Evolutionary conservation across 192 early-diverging fungal genomes (phyloP).

Genomic region (Rhizophagus prolifer): DNA sequence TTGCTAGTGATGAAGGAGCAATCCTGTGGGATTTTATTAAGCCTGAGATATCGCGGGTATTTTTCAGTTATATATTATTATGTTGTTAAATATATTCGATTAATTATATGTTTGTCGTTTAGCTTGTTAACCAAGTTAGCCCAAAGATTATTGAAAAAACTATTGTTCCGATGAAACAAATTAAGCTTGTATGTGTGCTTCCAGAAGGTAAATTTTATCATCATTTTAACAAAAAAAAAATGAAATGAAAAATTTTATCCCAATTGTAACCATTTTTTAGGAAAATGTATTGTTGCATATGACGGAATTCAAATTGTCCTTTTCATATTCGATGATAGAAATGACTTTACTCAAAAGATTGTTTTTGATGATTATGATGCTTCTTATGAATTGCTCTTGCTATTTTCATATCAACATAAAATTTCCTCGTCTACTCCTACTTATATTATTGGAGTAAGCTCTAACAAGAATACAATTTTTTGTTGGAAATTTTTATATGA

Average conservation of each 20-base stretch:
- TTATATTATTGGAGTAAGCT: conserved; percentile 21
- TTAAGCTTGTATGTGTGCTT: conserved; percentile 20
- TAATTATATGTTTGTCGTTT: background rate
- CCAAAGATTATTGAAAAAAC: conserved; percentile 12
- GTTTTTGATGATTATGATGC: conserved; percentile 16
- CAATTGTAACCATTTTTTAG: background rate
- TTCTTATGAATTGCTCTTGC: conserved; percentile 7
- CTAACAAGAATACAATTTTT: conserved; percentile 15
- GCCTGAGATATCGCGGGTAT: conserved; percentile 44
- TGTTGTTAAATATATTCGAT: background rate
- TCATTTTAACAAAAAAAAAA: no score
- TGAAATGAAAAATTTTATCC: no score
- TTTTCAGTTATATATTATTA: background rate
- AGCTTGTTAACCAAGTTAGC: conserved; percentile 12
- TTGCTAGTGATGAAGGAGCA: conserved; percentile 52
- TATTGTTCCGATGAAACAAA: background rate
- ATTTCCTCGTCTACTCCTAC: background rate
- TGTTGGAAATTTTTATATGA: conserved; percentile 15
- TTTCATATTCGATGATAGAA: background rate
- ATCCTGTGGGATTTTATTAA: conserved; percentile 52
- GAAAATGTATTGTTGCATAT: conserved; percentile 10
- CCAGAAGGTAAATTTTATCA: background rate
- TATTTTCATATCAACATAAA: conserved; percentile 14
- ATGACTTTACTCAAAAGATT: conserved; percentile 3
- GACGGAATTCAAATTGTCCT: conserved; percentile 9